Base-by-base conservation (phyloP, 2,329 filamentous ascomycete genomes). In the Pseudodiploospora longispora region DNA sequence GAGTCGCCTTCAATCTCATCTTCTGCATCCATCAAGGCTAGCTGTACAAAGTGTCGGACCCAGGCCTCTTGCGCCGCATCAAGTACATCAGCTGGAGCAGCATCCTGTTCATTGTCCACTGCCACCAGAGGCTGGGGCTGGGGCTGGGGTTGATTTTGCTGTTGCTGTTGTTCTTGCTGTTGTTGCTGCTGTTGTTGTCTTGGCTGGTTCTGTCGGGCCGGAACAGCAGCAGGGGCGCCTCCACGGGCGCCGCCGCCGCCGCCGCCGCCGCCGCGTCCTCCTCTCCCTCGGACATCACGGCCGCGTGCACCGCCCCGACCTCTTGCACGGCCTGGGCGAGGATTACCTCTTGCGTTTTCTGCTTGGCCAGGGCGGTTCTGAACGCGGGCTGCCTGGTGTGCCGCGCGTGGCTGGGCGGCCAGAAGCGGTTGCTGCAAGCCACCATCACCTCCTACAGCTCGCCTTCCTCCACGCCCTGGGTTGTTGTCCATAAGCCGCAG, bases 21-120 rank as follows among this genome's bases (percentile, higher is more conserved):
- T 57, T 78, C 75, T 49, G 71, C 63, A 51, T 78, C 75, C 31
- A 71, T 62, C 42, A 78, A 62, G 4, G 75, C 75, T 52, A 76
- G 66, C 57, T 69, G 68, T 40, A 78, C 72, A 55, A 78, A 78
- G 43, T 68, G 67, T 39, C 73, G 66, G 37, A 78, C 63, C 75
- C 75, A 78, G 31, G 70, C 73, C 49, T 66, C 66, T 46, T 76
- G 68, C 19, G 57, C 60, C n/a, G 66, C 62, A 50, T 75, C 63
- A 41, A 77, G 60, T 41, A 59, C 65, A 33, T 52, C 63, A 6
- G 37, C 34, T 47, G 44, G 38, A 12, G 37, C 37, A 10, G 37
- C 38, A 28, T 10, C 35, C 19, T 42, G 38, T 6, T 37, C 10
- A 6, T 19, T 28, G 6, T 12, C 37, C 30, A 32, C 27, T 19